Evolutionary conservation across 306 rosid species (phyloP), one percentile per base, ranked within the genome.

Genomic region (Crotalaria pallida): DNA sequence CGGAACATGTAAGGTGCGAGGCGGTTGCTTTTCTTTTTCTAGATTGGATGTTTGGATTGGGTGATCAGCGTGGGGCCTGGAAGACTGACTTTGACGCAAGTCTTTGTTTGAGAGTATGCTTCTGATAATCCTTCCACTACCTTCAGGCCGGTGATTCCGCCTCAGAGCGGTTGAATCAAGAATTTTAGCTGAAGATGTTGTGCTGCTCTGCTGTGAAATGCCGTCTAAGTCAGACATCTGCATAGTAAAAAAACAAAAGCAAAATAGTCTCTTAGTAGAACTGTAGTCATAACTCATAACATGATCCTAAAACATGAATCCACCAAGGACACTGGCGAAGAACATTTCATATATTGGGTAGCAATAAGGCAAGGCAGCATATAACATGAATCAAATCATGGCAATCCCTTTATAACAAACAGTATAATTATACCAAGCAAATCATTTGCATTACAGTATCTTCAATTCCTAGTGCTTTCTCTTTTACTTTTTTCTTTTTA

Each of bases 71-170:
- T 75, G 63, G 49, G 24, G 48, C 60, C 74, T 80, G 74, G 88
- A 81, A 72, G 73, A 81, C 64, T 79, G 92, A 82, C 63, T 76
- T 78, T 81, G 92, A 52, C 45, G 83, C 68, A 76, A 62, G 60
- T 83, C 88, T 80, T 85, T 86, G 72, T 84, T 85, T 29, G 80
- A 78, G 68, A 83, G 87, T 81, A 89, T 87, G 72, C 86, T 76
- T 79, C 76, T 89, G 36, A 83, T 75, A 33, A 83, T 81, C 83
- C 87, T 79, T 70, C 86, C 90, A 7, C 73, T 75, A 72, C 84
- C 88, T 65, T 79, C 83, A 41, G 65, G 81, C 65, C 71, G 79
- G 64, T 74, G 90, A 70, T 78, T 83, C 79, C 83, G 96, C 74
- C 83, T 85, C 50, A 52, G 26, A 43, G 73, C 58, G 43, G 74